These are phyloP conservation scores for Lasiodiplodia hormozganensis DNA, from an alignment of 2,329 filamentous ascomycete genomes.

Conservation along the genomic window DNA sequence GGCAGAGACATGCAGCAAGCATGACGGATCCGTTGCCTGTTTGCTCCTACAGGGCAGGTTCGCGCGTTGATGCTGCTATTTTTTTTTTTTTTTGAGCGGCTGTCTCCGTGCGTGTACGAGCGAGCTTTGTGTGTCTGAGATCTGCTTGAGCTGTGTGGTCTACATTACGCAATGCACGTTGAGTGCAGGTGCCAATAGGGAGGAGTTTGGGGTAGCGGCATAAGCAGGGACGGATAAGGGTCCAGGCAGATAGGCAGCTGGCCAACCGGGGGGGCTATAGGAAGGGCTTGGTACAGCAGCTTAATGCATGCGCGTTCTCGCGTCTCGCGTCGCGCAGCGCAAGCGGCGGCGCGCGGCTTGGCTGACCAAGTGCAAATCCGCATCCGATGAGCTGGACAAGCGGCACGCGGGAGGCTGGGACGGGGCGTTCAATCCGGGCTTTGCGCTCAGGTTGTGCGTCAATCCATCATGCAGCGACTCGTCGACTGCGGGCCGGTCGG, in stretches of 20 bases:
- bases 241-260: background rate
- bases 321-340: background rate
- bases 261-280: constrained; percentile 9
- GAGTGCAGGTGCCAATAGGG: constrained; percentile 14
- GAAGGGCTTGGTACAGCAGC: constrained; percentile 1
- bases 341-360: background rate
- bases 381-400: background rate
- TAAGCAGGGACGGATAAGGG: constrained; percentile 13
- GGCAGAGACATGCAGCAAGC: constrained; percentile 19
- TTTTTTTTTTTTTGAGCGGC: background rate
- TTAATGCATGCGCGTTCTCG: constrained; percentile 3
- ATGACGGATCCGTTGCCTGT: constrained; percentile 10
- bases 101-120: background rate
- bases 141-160: constrained; percentile 6
- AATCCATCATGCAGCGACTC: constrained; percentile 11
- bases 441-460: background rate
- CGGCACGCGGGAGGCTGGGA: constrained; percentile 4
- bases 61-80: background rate
- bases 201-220: background rate
- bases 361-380: constrained; percentile 8
- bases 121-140: constrained; percentile 1
- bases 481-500: constrained; percentile 8
- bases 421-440: background rate
- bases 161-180: constrained; percentile 14
- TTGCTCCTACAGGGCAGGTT: background rate